phyloP scores from a whole-genome alignment of 1,139 yeast species.

The Pichia norvegensis region DNA sequence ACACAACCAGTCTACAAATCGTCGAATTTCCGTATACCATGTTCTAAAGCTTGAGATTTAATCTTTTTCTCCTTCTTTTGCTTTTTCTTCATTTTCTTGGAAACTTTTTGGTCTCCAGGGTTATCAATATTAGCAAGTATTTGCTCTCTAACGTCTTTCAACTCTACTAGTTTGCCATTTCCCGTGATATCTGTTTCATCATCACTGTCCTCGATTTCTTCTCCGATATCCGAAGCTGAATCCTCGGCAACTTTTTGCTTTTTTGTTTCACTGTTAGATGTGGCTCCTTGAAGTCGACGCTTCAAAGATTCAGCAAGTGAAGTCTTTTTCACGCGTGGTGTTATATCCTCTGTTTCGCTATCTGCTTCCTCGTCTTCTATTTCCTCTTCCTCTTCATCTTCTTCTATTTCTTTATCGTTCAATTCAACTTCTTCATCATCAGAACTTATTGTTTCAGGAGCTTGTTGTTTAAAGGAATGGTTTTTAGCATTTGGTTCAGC shows the following conservation, averaged over 20 bases:
- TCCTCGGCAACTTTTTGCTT: slow-evolving; percentile 16
- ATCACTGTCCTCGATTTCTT: slow-evolving; percentile 14
- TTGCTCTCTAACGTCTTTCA: slow-evolving; percentile 21
- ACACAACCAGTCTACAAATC: slow-evolving; percentile 34
- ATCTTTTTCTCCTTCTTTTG: slow-evolving; percentile 33
- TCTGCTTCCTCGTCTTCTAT: slow-evolving; percentile 18
- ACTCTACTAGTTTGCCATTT: slow-evolving; percentile 8
- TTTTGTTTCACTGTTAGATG: not conserved
- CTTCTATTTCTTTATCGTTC: slow-evolving; percentile 4
- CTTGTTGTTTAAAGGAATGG: no score
- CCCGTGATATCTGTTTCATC: slow-evolving; percentile 5
- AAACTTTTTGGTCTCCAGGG: slow-evolving; percentile 17
- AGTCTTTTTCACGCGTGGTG: slow-evolving; percentile 5
- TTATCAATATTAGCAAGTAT: slow-evolving; percentile 21
- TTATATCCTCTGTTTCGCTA: slow-evolving; percentile 10
- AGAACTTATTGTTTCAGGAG: not conserved
- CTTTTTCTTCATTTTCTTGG: slow-evolving; percentile 23
- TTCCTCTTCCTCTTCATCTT: slow-evolving; percentile 14
- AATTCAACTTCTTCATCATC: slow-evolving; percentile 5
- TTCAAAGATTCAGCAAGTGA: slow-evolving; percentile 5
- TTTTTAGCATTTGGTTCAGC: not conserved
- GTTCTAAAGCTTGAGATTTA: slow-evolving; percentile 48
- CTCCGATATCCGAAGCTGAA: slow-evolving; percentile 10
- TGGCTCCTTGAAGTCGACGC: slow-evolving; percentile 12
- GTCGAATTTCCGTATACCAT: slow-evolving; percentile 64